Conservation (phyloP, 2,329 filamentous ascomycete species). For the Aureobasidium sp. region DNA sequence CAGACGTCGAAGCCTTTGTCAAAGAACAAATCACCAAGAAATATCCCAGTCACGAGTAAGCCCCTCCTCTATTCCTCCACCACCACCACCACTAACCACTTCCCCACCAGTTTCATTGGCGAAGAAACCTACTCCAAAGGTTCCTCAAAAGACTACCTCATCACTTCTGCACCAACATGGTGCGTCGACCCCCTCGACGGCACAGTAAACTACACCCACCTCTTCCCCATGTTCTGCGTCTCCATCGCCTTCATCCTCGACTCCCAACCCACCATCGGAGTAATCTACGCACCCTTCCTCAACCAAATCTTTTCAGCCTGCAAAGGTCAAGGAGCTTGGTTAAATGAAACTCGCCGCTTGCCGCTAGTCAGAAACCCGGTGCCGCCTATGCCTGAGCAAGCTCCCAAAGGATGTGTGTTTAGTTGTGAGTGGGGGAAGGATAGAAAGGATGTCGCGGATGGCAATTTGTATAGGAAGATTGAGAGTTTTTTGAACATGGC, state of each 20-base stretch:
- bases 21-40: slow-evolving; percentile 47
- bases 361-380: slow-evolving; percentile 56
- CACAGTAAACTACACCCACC: slow-evolving; percentile 74
- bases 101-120: slow-evolving; percentile 55
- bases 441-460: slow-evolving; percentile 53
- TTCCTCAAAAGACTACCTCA: slow-evolving; percentile 58
- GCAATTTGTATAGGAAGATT: slow-evolving; percentile 63
- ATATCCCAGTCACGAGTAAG: slow-evolving; percentile 60
- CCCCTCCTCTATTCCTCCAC: too few relatives aligned
- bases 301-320: slow-evolving; percentile 63
- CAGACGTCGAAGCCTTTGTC: slow-evolving; percentile 66
- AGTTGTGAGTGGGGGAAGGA: slow-evolving; percentile 77
- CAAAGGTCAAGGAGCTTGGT: slow-evolving; percentile 56
- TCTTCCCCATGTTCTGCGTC: slow-evolving; percentile 75
- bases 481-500: slow-evolving; percentile 71
- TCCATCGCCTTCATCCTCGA: slow-evolving; percentile 61
- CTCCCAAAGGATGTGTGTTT: slow-evolving; percentile 63
- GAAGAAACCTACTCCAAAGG: slow-evolving; percentile 69
- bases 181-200: slow-evolving; percentile 69
- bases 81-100: too few relatives aligned
- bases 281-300: slow-evolving; percentile 64
- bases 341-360: slow-evolving; percentile 55
- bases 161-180: slow-evolving; percentile 59
- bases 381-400: slow-evolving; percentile 53
- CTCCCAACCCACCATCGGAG: slow-evolving; percentile 55